Conservation (phyloP, 75 land plant genomes). For the Isoetes taiwanensis region DNA sequence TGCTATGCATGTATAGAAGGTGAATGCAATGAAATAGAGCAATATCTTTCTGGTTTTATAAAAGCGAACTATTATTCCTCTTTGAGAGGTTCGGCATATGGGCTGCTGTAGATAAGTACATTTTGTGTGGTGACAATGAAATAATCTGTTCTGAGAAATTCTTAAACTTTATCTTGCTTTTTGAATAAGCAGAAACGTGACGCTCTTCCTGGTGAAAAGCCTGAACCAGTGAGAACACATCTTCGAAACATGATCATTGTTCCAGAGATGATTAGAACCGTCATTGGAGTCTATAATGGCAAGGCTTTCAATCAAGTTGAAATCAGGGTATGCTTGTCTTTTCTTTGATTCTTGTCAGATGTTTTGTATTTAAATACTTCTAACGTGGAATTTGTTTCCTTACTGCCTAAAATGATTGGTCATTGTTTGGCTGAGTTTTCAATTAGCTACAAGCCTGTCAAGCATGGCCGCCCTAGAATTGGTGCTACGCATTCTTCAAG, state of each 20-base stretch:
- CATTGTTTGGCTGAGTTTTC: constrained; percentile 1
- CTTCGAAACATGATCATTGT: constrained; percentile 8
- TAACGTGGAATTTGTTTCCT: too few species aligned
- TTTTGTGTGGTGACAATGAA: too few species aligned
- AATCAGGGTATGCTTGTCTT: neutral
- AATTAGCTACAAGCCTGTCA: constrained; percentile 1
- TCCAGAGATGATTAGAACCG: constrained; percentile 2
- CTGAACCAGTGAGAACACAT: constrained; percentile 1
- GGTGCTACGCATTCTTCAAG: constrained; percentile 5
- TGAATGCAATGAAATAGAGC: too few species aligned
- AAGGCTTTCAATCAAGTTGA: constrained; percentile 6
- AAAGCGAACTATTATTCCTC: too few species aligned
- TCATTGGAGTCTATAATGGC: constrained; percentile 5
- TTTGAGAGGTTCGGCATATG: too few species aligned
- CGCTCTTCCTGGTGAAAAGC: neutral
- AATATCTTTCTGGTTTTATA: too few species aligned
- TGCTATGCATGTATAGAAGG: too few species aligned
- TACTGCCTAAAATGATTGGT: constrained; percentile 2
- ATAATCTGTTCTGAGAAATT: too few species aligned
- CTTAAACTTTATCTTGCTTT: too few species aligned
- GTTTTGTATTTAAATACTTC: too few species aligned
- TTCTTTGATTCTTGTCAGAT: too few species aligned
- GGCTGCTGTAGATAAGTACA: too few species aligned
- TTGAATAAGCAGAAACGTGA: constrained; percentile 1
- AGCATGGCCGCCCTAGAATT: constrained; percentile 5